Percentiles rank a stretch among this genome's conserved stretches.
Conservation (phyloP, 2,329 filamentous ascomycete species). For the Dendryphion nanum region DNA sequence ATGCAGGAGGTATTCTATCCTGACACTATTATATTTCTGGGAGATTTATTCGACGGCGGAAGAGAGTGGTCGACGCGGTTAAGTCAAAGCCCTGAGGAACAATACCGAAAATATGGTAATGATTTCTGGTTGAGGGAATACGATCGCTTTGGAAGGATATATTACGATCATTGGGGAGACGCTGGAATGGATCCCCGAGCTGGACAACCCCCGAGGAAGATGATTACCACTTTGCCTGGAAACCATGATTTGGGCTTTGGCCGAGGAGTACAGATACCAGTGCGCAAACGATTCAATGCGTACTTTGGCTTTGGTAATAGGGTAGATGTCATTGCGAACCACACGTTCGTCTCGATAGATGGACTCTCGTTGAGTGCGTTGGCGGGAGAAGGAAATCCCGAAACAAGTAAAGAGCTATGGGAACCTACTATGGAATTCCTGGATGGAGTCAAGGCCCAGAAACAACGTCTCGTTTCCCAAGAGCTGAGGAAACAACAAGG, state of each 20-base stretch:
- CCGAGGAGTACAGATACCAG: slow-evolving; percentile 74
- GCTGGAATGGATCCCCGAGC: slow-evolving; percentile 54
- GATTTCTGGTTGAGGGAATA: slow-evolving; percentile 87
- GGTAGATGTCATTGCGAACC: slow-evolving; percentile 89
- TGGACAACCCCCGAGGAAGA: slow-evolving; percentile 67
- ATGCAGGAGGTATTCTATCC: slow-evolving; percentile 76
- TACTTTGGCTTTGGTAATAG: slow-evolving; percentile 92
- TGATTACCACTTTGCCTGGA: slow-evolving; percentile 83
- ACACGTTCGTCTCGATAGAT: slow-evolving; percentile 91
- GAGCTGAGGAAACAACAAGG: slow-evolving; percentile 67
- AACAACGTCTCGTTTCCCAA: slow-evolving; percentile 65
- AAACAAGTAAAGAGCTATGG: slow-evolving; percentile 64
- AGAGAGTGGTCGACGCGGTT: slow-evolving; percentile 81
- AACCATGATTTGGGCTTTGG: slow-evolving; percentile 96
- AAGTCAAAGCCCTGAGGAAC: slow-evolving; percentile 57
- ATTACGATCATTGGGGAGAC: slow-evolving; percentile 67
- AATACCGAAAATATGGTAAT: slow-evolving; percentile 74
- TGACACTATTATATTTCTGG: slow-evolving; percentile 85
- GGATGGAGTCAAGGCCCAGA: slow-evolving; percentile 61
- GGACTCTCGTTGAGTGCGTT: slow-evolving; percentile 81
- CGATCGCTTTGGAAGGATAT: slow-evolving; percentile 79
- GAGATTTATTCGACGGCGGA: slow-evolving; percentile 93
- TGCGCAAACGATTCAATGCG: slow-evolving; percentile 78
- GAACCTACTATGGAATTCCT: slow-evolving; percentile 75
- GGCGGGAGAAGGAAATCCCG: slow-evolving; percentile 51